Base-by-base conservation (phyloP, 352 stramenopile species). In the Blastocystis sp. region DNA sequence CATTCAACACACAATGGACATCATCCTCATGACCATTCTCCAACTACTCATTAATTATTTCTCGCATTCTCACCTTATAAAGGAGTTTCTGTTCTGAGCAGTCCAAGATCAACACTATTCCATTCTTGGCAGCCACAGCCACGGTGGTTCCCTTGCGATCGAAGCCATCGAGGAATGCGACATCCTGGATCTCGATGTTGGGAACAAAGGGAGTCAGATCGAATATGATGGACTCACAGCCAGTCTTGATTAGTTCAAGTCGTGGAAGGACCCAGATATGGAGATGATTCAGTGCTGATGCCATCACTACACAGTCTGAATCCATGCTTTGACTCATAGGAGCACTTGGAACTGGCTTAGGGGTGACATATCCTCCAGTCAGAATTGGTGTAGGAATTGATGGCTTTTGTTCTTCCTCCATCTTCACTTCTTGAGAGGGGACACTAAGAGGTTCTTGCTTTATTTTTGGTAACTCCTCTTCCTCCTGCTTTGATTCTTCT, bases 371-470 rank as follows among this genome's bases (percentile, higher is more conserved):
- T 1, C 17, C 17, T 9, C 11, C 5, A 13, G 30, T 22, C 0
- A 11, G 22, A 37, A 27, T 78, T n/a, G 30, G 1, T 78, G 19
- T 40, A 27, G 62, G 7, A 75, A n/a, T 3, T 9, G 22, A 42
- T 0, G 62, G 4, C 30, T 89, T 53, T 17, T 42, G 42, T 6
- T 40, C 42, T 1, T 48, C 11, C 5, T 89, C 60, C 2, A 75
- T 35, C 48, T 87, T 56, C 37, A 89, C 81, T 40, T 9, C 40
- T 9, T 2, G 40, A 48, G 40, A 48, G 9, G 40, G 40, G 2
- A 48, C 40, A n/a, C n/a, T n/a, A n/a, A n/a, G n/a, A n/a, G n/a
- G n/a, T 48, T 90, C 77, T n/a, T 88, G 30, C 51, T 90, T 81
- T 24, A 22, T 13, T 19, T 90, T 22, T 0, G 13, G 0, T 15